phyloP scores from a whole-genome alignment of 305 asterid genomes.

The Fraxinus dipetala region DNA sequence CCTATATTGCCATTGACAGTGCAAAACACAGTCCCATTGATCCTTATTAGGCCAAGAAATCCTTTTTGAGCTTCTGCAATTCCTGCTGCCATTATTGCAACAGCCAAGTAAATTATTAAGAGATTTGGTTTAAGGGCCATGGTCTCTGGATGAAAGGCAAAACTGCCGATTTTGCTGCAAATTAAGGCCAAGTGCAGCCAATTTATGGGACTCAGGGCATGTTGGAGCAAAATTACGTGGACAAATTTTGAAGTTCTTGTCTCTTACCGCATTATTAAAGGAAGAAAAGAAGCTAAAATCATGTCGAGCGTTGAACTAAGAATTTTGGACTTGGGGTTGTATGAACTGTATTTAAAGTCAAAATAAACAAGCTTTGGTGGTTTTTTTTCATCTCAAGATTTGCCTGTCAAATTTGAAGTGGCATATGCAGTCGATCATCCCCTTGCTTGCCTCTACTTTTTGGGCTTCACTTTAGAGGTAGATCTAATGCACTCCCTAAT shows the following conservation, averaged over 20 bases:
- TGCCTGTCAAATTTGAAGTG: background rate
- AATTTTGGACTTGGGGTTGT: background rate
- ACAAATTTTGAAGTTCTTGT: constrained; percentile 1
- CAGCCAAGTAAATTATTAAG: constrained; percentile 6
- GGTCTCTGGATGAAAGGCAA: background rate
- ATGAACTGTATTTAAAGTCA: constrained; percentile 12
- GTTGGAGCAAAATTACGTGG: background rate
- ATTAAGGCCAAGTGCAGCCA: constrained; percentile 1
- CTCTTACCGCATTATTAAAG: background rate
- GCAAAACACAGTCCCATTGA: constrained; percentile 33
- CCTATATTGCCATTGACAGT: constrained; percentile 25
- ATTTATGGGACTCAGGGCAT: constrained; percentile 25
- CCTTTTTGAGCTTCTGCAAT: constrained; percentile 34
- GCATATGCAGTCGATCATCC: background rate
- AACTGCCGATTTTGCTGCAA: background rate
- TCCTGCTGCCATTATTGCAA: constrained; percentile 21
- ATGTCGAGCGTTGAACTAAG: background rate
- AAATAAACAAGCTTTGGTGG: background rate
- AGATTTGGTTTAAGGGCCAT: constrained; percentile 24
- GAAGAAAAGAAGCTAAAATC: background rate
- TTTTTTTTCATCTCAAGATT: background rate
- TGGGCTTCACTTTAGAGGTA: constrained; percentile 25
- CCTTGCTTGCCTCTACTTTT: constrained; percentile 22
- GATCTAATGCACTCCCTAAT: constrained; percentile 6
- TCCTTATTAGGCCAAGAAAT: background rate